Evolutionary conservation across 768 basidiomycete species (phyloP).

Genomic region (Boletus tomentosulus): DNA sequence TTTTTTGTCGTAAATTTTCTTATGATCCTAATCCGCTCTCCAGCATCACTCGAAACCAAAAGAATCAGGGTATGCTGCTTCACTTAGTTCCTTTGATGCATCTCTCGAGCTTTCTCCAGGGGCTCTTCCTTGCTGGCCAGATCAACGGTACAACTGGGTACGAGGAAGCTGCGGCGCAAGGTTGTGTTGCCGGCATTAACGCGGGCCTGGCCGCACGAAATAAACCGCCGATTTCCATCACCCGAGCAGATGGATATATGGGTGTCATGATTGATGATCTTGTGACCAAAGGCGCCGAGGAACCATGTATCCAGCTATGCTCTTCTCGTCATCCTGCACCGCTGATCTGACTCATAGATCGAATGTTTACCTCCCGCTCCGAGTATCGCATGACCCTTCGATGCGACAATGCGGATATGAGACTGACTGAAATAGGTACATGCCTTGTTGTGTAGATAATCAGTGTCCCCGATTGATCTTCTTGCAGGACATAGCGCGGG

Average conservation of each 20-base stretch:
- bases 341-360: constrained; percentile 46
- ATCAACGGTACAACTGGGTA: constrained; percentile 94
- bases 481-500: constrained; percentile 38
- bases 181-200: constrained; percentile 83
- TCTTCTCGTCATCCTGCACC: background rate
- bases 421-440: constrained; percentile 73
- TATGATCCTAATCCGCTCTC: background rate
- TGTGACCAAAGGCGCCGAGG: constrained; percentile 82
- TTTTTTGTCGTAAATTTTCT: background rate
- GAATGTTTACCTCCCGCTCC: constrained; percentile 90
- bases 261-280: constrained; percentile 94
- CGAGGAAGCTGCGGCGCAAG: constrained; percentile 92
- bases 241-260: constrained; percentile 81
- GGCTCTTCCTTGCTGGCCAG: constrained; percentile 85
- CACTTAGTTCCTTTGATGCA: background rate
- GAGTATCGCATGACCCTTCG: constrained; percentile 88
- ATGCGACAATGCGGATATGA: constrained; percentile 84
- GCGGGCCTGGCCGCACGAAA: constrained; percentile 67
- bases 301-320: constrained; percentile 60
- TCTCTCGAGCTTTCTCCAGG: constrained; percentile 35
- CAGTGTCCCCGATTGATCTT: background rate
- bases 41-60: constrained; percentile 84
- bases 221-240: constrained; percentile 56
- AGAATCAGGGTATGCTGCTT: constrained; percentile 53
- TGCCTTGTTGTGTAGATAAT: background rate